These are phyloP conservation scores for Aspergillus intermedius DNA, from an alignment of 2,329 filamentous ascomycete species.

Conservation along the genomic window DNA sequence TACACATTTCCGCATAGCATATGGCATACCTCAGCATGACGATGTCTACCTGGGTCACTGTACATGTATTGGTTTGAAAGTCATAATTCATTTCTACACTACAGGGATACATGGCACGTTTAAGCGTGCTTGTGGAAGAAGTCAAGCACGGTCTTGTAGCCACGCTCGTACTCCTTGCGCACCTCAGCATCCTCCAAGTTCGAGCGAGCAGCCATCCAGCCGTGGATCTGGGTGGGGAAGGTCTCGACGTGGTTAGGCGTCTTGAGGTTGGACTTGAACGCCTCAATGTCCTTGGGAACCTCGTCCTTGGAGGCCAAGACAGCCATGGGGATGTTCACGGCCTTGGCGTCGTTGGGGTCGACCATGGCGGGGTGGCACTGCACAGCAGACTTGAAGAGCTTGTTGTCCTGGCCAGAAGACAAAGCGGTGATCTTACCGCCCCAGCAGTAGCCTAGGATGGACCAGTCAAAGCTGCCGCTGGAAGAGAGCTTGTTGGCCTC, in stretches of 20 bases:
- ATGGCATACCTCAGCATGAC: too few species aligned
- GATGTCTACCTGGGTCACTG: neutral
- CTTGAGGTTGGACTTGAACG: slow-evolving; percentile 34
- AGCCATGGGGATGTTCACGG: slow-evolving; percentile 51
- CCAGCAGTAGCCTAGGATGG: slow-evolving; percentile 57
- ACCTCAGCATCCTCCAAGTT: slow-evolving; percentile 35
- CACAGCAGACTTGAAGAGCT: slow-evolving; percentile 51
- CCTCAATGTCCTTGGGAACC: slow-evolving; percentile 41
- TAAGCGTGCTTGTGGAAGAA: slow-evolving; percentile 38
- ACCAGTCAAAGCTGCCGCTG: slow-evolving; percentile 47
- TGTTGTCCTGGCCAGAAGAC: slow-evolving; percentile 44
- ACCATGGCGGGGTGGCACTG: slow-evolving; percentile 57
- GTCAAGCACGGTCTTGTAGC: slow-evolving; percentile 35
- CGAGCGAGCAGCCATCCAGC: slow-evolving; percentile 42
- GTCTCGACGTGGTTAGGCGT: slow-evolving; percentile 39
- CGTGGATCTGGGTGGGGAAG: slow-evolving; percentile 39
- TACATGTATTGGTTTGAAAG: neutral
- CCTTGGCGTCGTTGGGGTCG: slow-evolving; percentile 51
- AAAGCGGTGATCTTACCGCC: slow-evolving; percentile 53
- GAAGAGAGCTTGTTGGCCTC: slow-evolving; percentile 46
- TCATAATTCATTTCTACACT: neutral
- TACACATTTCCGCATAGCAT: too few species aligned
- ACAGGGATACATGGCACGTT: neutral
- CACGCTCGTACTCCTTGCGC: slow-evolving; percentile 39
- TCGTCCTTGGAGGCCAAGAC: slow-evolving; percentile 55